Base-by-base conservation (phyloP, 176 grass and related monocot species). In the Luzula sylvatica region DNA sequence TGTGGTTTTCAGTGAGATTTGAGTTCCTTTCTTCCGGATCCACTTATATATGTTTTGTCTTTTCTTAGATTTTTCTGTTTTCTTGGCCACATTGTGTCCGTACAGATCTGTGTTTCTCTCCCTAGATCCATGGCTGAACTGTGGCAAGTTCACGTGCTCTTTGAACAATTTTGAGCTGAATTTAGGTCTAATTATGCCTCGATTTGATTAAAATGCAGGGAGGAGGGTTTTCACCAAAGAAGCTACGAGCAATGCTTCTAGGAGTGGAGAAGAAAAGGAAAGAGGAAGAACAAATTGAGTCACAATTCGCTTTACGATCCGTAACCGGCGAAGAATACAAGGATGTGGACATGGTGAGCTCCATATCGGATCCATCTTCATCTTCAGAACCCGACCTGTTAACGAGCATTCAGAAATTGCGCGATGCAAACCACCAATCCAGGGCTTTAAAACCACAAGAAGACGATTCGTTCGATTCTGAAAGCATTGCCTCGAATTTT, bases 201-300 rank as follows among this genome's bases (percentile, higher is more conserved):
- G 30, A 9, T 35, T 35, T 35, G 1, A 35, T 9, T 35, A 35
- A 29, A 56, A 16, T 15, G 55, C 30, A 83, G 85, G 93, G 75
- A 17, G 78, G 93, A n/a, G 81, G 93, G 42, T 90, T 98, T 70
- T 98, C 93, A 45, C 93, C 93, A 25, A 83, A 87, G 72, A 83
- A 87, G 42, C 75, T 98, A 47, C 78, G 86, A 50, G 86, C 86
- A 42, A 98, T 98, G 93, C 78, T 92, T 38, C 67, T 92, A 14
- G 78, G 93, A 15, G 75, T 72, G 56, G 93, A 98, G 51, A 92
- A 77, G 86, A 78, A 61, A 55, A 72, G 72, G 61, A 87, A 83
- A 51, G 86, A 75, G 20, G 75, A 66, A 17, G 90, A 68, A 30
- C 78, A 72, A 54, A 54, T 63, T 16, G 81, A 87, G 52, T 65